A percentile compares a stretch with the other conserved stretches of the same genome.
Conservation (phyloP, 257 asterid genomes). For the Rehmannia glutinosa region DNA sequence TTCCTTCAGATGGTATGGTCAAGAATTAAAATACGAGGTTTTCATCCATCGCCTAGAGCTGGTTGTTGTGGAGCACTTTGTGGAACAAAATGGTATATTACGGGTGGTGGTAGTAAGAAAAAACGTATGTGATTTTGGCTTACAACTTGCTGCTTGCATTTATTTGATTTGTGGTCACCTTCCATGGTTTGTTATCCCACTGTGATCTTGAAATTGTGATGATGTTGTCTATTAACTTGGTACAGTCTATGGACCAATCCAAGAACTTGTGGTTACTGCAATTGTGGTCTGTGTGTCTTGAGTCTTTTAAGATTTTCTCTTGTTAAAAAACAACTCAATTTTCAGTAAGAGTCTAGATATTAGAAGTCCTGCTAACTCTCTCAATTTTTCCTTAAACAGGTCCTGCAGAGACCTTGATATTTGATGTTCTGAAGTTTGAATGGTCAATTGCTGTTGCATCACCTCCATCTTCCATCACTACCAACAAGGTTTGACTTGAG, state of each 20-base stretch:
- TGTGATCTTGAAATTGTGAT: too few relatives aligned
- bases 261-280: too few relatives aligned
- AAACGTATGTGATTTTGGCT: constrained; percentile 48
- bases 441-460: constrained; percentile 88
- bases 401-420: constrained; percentile 74
- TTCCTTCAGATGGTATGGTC: constrained; percentile 91
- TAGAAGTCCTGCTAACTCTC: constrained; percentile 7
- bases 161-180: not conserved
- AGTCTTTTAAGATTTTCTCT: too few relatives aligned
- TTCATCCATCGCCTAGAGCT: constrained; percentile 97
- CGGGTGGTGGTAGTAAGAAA: constrained; percentile 97
- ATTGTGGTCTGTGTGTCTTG: too few relatives aligned
- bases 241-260: too few relatives aligned
- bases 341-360: not conserved
- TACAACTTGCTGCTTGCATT: constrained; percentile 2
- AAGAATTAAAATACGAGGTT: constrained; percentile 76
- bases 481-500: constrained; percentile 64
- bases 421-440: constrained; percentile 84
- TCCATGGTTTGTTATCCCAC: constrained; percentile 5
- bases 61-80: constrained; percentile 95
- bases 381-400: constrained; percentile 42
- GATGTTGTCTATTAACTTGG: too few relatives aligned
- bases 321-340: not conserved
- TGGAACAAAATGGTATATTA: constrained; percentile 93
- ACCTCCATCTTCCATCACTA: constrained; percentile 74